These are phyloP conservation scores for Cryptococcus depauperatus DNA, from an alignment of 1,284 basidiomycete species.

Conservation along the genomic window DNA sequence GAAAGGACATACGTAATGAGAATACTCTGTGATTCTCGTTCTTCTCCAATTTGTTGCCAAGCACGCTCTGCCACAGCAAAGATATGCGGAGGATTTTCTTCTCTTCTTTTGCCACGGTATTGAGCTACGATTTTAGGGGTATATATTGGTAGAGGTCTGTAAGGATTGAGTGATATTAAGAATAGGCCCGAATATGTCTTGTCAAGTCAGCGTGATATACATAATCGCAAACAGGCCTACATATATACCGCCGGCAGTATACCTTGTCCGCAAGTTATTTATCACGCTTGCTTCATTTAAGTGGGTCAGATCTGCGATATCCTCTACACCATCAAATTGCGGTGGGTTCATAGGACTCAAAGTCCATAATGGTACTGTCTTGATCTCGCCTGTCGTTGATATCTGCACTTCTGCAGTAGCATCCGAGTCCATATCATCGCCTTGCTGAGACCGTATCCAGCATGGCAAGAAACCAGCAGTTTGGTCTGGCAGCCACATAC, in stretches of 20 bases:
- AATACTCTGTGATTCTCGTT: slow-evolving; percentile 94
- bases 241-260: slow-evolving; percentile 88
- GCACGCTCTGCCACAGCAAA: slow-evolving; percentile 96
- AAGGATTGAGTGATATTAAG: slow-evolving; percentile 97
- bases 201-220: slow-evolving; percentile 5
- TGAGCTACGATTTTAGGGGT: slow-evolving; percentile 84
- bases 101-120: slow-evolving; percentile 83
- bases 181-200: slow-evolving; percentile 53
- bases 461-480: slow-evolving; percentile 42
- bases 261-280: slow-evolving; percentile 86
- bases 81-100: slow-evolving; percentile 93
- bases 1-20: slow-evolving; percentile 72
- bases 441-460: slow-evolving; percentile 40
- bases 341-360: slow-evolving; percentile 96
- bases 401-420: slow-evolving; percentile 40
- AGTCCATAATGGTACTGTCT: slow-evolving; percentile 64
- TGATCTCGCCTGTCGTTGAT: slow-evolving; percentile 35
- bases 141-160: slow-evolving; percentile 86
- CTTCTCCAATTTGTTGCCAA: slow-evolving; percentile 97
- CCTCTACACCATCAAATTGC: slow-evolving; percentile 94
- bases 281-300: slow-evolving; percentile 98
- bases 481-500: slow-evolving; percentile 43
- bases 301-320: slow-evolving; percentile 97
- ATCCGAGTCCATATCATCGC: slow-evolving; percentile 21
- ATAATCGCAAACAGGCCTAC: slow-evolving; percentile 51